Base-by-base conservation (phyloP, 192 early-diverging fungal species). In the Tieghemiomyces parasiticus region DNA sequence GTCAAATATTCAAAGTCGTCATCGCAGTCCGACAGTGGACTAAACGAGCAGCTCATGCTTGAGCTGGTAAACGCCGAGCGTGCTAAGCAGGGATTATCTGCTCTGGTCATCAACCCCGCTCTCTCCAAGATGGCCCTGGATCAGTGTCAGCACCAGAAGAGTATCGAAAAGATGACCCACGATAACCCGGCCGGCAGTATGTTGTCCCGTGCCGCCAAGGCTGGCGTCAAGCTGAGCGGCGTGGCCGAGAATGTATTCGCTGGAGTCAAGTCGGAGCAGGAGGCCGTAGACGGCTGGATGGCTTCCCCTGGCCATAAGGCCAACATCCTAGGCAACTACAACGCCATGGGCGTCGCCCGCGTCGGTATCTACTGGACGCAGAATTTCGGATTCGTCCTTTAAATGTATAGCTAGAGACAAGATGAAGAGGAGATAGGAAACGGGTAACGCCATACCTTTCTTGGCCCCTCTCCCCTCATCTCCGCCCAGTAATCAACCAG, bases 181-280 rank as follows among this genome's bases (percentile, higher is more conserved):
- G 9, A 48, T 4, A 50, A 72, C 32, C 10, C 63, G 12, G 38
- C 31, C 1, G 61, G 63, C 0, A 20, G 12, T 2, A 26, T 64
- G 8, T 62, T 59, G 0, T 10, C 35, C 16, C 64, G 68, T 1
- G 28, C 25, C 29, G 29, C 45, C 0, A 16, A 44, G 3, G 26
- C 8, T 0, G 69, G 69, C 1, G 20, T 71, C 55, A 46, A 26
- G 1, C 65, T 65, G 68, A 22, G 28, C 3, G 47, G 38, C 10
- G 31, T 63, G 28, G 65, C 61, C 1, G 72, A 74, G 38, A 74
- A 74, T 24, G 69, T 74, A 0, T 68, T 65, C 4, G 38, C 13
- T 51, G 51, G 58, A 1, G 58, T 60, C 35, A 24, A 28, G 26
- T 42, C 47, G 8, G 66, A 65, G 0, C 20, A 55, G 1, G 3